A percentile compares a stretch with the other conserved stretches of the same genome.
phyloP scores from a whole-genome alignment of 179 eudicot species.

The Gypsophila paniculata region DNA sequence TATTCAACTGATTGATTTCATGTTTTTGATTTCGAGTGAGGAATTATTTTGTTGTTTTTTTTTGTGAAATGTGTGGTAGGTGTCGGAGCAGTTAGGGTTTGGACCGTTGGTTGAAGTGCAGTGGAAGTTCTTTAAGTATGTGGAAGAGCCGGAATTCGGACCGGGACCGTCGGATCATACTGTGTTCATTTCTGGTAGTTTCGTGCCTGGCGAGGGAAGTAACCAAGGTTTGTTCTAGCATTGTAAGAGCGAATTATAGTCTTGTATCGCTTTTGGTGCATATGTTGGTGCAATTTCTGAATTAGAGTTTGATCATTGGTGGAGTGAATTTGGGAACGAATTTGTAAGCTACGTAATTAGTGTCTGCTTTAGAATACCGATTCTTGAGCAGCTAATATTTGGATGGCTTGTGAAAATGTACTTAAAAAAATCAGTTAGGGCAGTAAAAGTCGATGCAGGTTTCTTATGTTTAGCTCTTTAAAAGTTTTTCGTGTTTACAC shows the following conservation, averaged over 20 bases:
- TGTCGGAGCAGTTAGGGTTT: slow-evolving; percentile 52
- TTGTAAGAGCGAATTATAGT: no score
- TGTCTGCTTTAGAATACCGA: not conserved
- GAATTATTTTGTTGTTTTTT: not conserved
- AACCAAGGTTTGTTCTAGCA: slow-evolving; percentile 43
- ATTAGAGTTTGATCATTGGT: no score
- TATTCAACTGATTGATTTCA: not conserved
- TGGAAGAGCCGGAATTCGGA: slow-evolving; percentile 79
- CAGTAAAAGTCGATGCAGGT: not conserved
- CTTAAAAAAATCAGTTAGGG: not conserved
- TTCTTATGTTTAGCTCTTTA: not conserved
- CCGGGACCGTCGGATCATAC: slow-evolving; percentile 63
- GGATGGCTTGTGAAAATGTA: not conserved
- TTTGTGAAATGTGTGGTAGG: slow-evolving; percentile 34
- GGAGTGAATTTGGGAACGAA: no score
- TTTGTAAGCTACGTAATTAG: no score
- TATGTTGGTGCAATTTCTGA: no score
- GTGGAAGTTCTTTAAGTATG: slow-evolving; percentile 62
- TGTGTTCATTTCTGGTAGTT: slow-evolving; percentile 42
- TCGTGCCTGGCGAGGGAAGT: slow-evolving; percentile 28
- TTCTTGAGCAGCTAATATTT: not conserved
- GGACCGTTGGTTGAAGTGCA: slow-evolving; percentile 30
- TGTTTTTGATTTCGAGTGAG: not conserved
- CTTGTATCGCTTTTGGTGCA: no score
- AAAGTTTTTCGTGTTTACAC: not conserved